A percentile compares a stretch with the other conserved stretches of the same genome.
Conservation (phyloP, 2,329 filamentous ascomycete species). For the Apiospora hydei region DNA sequence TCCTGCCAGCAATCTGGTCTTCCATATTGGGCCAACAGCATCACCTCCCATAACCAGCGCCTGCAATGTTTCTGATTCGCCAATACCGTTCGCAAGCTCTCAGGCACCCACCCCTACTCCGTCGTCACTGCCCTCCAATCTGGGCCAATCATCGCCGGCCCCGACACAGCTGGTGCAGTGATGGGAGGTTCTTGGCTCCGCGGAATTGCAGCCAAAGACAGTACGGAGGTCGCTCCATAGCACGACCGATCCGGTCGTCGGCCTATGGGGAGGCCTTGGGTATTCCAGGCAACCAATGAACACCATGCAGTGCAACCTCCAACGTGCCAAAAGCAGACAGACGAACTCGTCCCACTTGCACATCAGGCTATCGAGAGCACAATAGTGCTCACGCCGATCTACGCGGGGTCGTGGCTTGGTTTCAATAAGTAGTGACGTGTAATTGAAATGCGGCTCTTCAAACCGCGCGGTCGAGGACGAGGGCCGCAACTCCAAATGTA, state of each 20-base stretch:
- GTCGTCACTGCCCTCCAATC: not conserved
- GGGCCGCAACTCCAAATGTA: no score
- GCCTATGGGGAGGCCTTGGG: not conserved
- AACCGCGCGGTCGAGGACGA: not conserved
- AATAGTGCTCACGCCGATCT: not conserved
- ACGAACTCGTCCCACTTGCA: not conserved
- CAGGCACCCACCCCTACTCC: not conserved
- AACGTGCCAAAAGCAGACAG: not conserved
- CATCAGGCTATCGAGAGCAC: slow-evolving; percentile 6
- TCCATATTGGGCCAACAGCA: not conserved
- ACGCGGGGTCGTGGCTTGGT: not conserved
- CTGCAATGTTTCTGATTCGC: not conserved
- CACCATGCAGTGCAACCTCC: not conserved
- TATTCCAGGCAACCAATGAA: not conserved
- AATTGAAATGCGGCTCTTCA: not conserved
- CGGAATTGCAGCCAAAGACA: not conserved
- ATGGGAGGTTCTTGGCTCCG: not conserved
- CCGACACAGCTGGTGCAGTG: not conserved
- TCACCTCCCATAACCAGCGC: no score
- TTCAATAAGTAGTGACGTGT: not conserved
- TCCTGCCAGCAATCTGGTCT: not conserved
- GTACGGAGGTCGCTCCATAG: not conserved
- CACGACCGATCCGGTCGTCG: not conserved
- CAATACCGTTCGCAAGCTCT: not conserved
- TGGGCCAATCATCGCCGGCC: not conserved